These are phyloP conservation scores for Kazachstania africana DNA, from an alignment of 805 yeast genomes.

Conservation along the genomic window DNA sequence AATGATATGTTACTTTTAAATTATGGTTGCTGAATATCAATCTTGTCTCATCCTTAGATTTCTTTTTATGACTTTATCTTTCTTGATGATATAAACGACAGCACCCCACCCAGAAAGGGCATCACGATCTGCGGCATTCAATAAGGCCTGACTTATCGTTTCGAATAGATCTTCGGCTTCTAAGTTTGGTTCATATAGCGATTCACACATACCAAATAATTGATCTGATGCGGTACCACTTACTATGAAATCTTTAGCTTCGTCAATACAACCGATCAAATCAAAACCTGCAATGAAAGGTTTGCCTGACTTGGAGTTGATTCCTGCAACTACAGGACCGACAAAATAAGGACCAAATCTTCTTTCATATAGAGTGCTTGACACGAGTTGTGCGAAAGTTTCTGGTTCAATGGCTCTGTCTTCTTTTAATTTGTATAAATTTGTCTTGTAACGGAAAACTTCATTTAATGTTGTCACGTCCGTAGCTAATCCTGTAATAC, in stretches of 20 bases:
- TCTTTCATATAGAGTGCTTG: conserved; percentile 78
- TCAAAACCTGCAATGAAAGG: conserved; percentile 96
- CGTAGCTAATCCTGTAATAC: conserved; percentile 89
- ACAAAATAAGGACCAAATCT: conserved; percentile 95
- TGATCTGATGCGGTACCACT: conserved; percentile 96
- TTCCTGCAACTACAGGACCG: conserved; percentile 94
- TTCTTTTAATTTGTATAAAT: conserved; percentile 80
- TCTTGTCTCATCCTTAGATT: conserved; percentile 92
- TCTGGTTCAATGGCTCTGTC: conserved; percentile 89
- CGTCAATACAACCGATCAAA: conserved; percentile 92
- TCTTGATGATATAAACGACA: conserved; percentile 80
- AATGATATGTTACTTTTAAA: too few species aligned
- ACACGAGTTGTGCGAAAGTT: conserved; percentile 84
- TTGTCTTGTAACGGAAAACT: conserved; percentile 72
- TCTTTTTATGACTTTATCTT: conserved; percentile 82
- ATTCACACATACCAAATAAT: conserved; percentile 96
- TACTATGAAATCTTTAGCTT: conserved; percentile 87
- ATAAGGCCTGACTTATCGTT: conserved; percentile 83
- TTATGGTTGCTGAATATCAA: too few species aligned
- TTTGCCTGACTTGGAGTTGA: conserved; percentile 65
- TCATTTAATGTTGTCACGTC: conserved; percentile 84
- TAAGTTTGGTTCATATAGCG: conserved; percentile 84
- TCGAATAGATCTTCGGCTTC: conserved; percentile 94
- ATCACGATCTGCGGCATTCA: conserved; percentile 95
- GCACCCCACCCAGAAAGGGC: conserved; percentile 99